Evolutionary conservation across 768 basidiomycete genomes (phyloP), one percentile per base, ranked within the genome.

Genomic region (Suillus lakei): DNA sequence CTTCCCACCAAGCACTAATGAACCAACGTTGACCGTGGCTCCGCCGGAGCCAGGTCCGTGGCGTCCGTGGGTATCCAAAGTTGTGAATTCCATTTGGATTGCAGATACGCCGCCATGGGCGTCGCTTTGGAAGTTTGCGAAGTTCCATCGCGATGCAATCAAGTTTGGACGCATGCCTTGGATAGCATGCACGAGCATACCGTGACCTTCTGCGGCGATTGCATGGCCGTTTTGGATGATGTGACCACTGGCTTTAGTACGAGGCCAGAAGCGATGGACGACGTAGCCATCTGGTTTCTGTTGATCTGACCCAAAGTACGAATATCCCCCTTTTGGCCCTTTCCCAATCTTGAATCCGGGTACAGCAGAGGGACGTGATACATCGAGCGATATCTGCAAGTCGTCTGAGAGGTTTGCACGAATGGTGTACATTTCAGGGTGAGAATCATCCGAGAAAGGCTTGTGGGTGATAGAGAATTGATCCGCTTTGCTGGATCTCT

Each of bases 81-180:
- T 98, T 68, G 88, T 94, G 70, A 98, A 95, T 76, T 99, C 98
- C 97, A 98, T 98, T 81, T 93, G 91, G 43, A 98, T 82, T 12
- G 95, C 94, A 61, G 94, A 89, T 9, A 94, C 90, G 9, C 91
- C 91, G 21, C 86, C 89, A 58, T 88, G 84, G 30, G 86, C 81
- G 21, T 82, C 77, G 73, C 92, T 91, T 77, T 95, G 91, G 84
- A 99, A 99, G 80, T 92, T 85, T 34, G 83, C 90, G 80, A 99
- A 99, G 81, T 99, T 98, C 98, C 98, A 99, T 10, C 91, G 80
- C 23, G 93, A 83, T 16, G 98, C 98, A 71, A 98, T 88, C 63
- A 95, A 85, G 78, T 99, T 93, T 58, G 97, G 96, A 9, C 95
- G 87, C 95, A 99, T 97, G 76, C 97, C 98, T 76, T 99, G 97